Conservation (phyloP, 345 rosid species). For the Syzygium oleosum region DNA sequence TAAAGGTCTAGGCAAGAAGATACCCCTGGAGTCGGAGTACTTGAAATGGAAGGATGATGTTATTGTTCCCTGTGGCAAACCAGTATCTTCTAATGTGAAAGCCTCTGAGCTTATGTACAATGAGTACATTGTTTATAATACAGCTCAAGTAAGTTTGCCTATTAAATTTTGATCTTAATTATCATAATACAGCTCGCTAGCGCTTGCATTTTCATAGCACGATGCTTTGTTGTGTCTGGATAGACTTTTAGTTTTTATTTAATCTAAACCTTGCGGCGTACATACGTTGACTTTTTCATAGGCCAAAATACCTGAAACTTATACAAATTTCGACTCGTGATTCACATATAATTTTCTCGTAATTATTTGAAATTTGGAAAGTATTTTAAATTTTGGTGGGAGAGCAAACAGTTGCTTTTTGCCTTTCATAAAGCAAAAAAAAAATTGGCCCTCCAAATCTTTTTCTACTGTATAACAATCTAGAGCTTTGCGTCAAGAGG, state of each 20-base stretch:
- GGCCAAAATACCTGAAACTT: background rate
- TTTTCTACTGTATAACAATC: background rate
- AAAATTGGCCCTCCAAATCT: background rate
- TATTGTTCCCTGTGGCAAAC: constrained; percentile 87
- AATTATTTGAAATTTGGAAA: background rate
- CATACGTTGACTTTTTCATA: background rate
- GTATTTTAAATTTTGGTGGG: background rate
- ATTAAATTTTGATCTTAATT: background rate
- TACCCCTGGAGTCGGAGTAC: constrained; percentile 69
- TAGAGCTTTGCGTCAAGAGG: background rate
- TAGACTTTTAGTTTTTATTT: background rate
- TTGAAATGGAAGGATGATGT: constrained; percentile 81
- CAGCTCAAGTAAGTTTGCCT: constrained; percentile 61
- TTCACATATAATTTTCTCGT: background rate
- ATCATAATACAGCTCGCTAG: background rate
- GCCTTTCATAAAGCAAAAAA: background rate
- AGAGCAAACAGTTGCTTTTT: background rate
- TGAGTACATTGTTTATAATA: constrained; percentile 84
- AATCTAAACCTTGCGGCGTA: background rate
- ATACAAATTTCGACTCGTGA: background rate
- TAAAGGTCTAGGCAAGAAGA: constrained; percentile 85
- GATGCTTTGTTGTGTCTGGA: background rate
- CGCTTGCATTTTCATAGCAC: background rate
- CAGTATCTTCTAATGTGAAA: constrained; percentile 58
- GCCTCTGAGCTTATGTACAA: constrained; percentile 89